A percentile compares a stretch with the other conserved stretches of the same genome.
Conservation (phyloP, 352 stramenopile genomes). For the Pilasporangium apinafurcum region DNA sequence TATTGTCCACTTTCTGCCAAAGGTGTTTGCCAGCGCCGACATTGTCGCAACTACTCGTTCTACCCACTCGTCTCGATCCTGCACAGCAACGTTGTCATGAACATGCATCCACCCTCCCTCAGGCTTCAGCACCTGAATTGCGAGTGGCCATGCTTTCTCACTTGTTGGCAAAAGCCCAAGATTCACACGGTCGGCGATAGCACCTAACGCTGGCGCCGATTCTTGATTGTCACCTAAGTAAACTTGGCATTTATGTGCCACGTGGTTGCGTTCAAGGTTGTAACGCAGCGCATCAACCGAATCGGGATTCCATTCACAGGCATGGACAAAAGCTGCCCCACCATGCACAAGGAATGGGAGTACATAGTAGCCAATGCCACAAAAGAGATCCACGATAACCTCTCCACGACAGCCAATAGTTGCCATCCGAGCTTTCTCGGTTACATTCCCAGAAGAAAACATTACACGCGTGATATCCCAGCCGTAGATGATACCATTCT, state of each 20-base stretch:
- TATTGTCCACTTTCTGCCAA: slow-evolving; percentile 62
- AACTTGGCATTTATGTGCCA: slow-evolving; percentile 69
- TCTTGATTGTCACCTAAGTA: slow-evolving; percentile 89
- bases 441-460: slow-evolving; percentile 96
- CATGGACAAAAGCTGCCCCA: slow-evolving; percentile 85
- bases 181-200: slow-evolving; percentile 91
- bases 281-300: slow-evolving; percentile 86
- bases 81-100: slow-evolving; percentile 91
- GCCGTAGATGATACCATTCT: slow-evolving; percentile 93
- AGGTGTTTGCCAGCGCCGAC: slow-evolving; percentile 26
- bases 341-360: slow-evolving; percentile 92
- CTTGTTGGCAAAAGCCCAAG: slow-evolving; percentile 92
- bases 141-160: slow-evolving; percentile 91
- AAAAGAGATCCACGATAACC: slow-evolving; percentile 94
- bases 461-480: slow-evolving; percentile 96
- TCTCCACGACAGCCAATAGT: slow-evolving; percentile 80
- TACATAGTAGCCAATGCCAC: slow-evolving; percentile 98
- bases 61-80: slow-evolving; percentile 79
- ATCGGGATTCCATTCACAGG: slow-evolving; percentile 95
- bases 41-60: slow-evolving; percentile 53
- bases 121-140: slow-evolving; percentile 87
- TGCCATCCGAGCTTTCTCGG: slow-evolving; percentile 94
- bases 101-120: slow-evolving; percentile 93
- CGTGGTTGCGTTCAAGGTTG: slow-evolving; percentile 91
- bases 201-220: slow-evolving; percentile 55